phyloP scores from a whole-genome alignment of 768 basidiomycete species.

The Panellus pusillus region DNA sequence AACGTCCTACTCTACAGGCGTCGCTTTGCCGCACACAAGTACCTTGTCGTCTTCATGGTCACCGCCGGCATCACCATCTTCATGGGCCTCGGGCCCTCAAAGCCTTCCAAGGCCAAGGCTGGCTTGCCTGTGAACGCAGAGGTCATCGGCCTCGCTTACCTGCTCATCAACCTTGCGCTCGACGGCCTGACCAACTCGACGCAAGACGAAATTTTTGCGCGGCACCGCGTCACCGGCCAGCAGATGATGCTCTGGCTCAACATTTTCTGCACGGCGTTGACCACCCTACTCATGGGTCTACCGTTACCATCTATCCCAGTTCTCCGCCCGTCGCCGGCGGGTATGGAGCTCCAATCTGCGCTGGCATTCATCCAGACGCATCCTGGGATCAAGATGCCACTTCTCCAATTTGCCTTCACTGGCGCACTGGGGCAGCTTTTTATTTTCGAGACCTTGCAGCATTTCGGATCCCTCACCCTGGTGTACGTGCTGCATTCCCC shows the following conservation, averaged over 20 bases:
- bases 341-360: conserved; percentile 67
- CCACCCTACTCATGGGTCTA: conserved; percentile 65
- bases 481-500: conserved; percentile 54
- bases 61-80: conserved; percentile 90
- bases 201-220: conserved; percentile 93
- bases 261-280: conserved; percentile 75
- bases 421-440: conserved; percentile 96
- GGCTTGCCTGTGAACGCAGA: conserved; percentile 49
- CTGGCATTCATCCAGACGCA: conserved; percentile 76
- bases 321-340: conserved; percentile 64
- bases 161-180: conserved; percentile 83
- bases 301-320: conserved; percentile 83
- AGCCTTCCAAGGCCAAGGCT: conserved; percentile 36
- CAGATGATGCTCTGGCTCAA: conserved; percentile 99
- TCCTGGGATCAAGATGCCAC: conserved; percentile 69
- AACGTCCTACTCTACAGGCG: conserved; percentile 95
- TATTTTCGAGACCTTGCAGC: conserved; percentile 93
- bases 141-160: conserved; percentile 71
- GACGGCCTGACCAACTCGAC: conserved; percentile 96
- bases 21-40: conserved; percentile 91
- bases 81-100: conserved; percentile 75
- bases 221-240: conserved; percentile 75
- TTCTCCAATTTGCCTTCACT: conserved; percentile 83
- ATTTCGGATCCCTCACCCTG: conserved; percentile 86
- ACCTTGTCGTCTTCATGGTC: conserved; percentile 91